A percentile compares a stretch with the other conserved stretches of the same genome.
Conservation (phyloP, 2,329 filamentous ascomycete genomes). For the Septoria linicola region DNA sequence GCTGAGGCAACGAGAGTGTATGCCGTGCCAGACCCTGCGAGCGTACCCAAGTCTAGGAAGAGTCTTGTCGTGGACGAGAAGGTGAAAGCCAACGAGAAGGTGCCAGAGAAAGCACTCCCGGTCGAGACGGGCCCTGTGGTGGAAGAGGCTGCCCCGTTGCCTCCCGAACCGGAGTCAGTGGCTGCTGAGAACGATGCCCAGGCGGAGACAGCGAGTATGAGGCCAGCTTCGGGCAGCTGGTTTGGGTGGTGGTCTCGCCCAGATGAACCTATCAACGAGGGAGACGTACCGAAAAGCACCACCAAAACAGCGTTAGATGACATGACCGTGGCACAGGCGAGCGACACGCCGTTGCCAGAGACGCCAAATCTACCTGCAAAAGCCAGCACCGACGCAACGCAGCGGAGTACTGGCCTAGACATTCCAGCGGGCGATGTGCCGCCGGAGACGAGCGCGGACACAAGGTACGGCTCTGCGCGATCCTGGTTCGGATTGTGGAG, state of each 20-base stretch:
- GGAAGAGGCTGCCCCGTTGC: constrained; percentile 44
- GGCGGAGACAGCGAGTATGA: constrained; percentile 26
- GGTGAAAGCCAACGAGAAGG: constrained; percentile 23
- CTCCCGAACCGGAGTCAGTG: constrained; percentile 46
- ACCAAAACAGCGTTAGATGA: constrained; percentile 31
- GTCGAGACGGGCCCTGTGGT: constrained; percentile 22
- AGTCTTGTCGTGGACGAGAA: constrained; percentile 26
- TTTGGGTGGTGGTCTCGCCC: constrained; percentile 53
- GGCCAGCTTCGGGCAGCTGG: constrained; percentile 40
- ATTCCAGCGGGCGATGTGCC: constrained; percentile 13
- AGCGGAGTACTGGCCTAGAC: constrained; percentile 5
- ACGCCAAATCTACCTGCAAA: constrained; percentile 26
- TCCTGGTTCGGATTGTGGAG: constrained; percentile 55
- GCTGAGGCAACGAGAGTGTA: constrained; percentile 49
- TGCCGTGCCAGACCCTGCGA: constrained; percentile 39
- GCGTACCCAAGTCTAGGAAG: constrained; percentile 30
- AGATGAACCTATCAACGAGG: constrained; percentile 44
- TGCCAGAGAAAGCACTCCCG: constrained; percentile 10
- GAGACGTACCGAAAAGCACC: constrained; percentile 38
- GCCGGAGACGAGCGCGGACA: constrained; percentile 29
- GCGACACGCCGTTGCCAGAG: constrained; percentile 44
- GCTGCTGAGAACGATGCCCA: constrained; percentile 28
- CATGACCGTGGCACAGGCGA: constrained; percentile 39
- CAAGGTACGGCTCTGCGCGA: constrained; percentile 24
- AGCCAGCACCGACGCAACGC: constrained; percentile 9